Evolutionary conservation across 1,284 basidiomycete species (phyloP), one percentile per base, ranked within the genome.

Genomic region (Papiliotrema laurentii): DNA sequence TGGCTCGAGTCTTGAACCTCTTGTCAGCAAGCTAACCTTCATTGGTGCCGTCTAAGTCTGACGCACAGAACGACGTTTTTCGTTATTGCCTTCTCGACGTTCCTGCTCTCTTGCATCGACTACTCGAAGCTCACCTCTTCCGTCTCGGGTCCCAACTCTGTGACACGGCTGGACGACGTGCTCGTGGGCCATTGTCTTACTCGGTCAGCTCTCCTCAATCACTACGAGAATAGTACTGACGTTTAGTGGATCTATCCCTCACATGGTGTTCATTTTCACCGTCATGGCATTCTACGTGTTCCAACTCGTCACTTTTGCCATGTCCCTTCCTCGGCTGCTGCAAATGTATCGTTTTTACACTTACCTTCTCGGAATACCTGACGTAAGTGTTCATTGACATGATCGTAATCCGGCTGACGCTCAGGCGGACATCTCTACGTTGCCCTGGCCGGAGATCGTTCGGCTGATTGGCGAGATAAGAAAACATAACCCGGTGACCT

Each of bases 351-450:
- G 84, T 44, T 98, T 99, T 73, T 82, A 79, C 66, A 77, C 76
- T 0, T 73, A 81, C 54, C 65, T 82, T n/a, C 73, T 82, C 0
- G 75, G 76, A 7, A 72, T 82, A 1, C 79, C 79, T 0, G 80
- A 82, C 58, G 80, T 81, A 41, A 63, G 77, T 60, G n/a, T 24
- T 28, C 33, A 41, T 42, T 28, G 22, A 5, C 11, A 26, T 37
- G 85, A 54, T 33, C 40, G 41, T 13, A 47, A 42, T 42, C 84
- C 82, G 82, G 82, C 36, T 36, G 85, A 73, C 81, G 76, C 80
- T 79, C 84, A 97, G 91, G 86, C 83, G 51, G 94, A 99, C 70
- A 92, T 99, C 40, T 90, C 92, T 74, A 97, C 94, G 0, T 90
- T 98, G 37, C 86, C 93, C 0, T 99, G 94, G 94, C 84, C 89